These are phyloP conservation scores for Dalechampia spathulata DNA, from an alignment of 441 rosid species.

Conservation along the genomic window DNA sequence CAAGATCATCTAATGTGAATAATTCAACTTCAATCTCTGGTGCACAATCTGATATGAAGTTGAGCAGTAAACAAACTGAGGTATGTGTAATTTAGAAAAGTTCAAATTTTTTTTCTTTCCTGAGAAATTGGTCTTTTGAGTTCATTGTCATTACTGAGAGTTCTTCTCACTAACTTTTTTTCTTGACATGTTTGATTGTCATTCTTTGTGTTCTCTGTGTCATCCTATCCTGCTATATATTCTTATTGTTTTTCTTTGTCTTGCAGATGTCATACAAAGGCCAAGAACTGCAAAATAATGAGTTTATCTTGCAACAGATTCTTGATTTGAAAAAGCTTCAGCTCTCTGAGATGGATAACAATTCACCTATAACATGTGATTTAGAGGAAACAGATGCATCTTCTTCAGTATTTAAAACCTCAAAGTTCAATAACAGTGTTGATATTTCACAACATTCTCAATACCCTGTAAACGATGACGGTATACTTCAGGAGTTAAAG, in stretches of 20 bases:
- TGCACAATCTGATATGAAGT: constrained; percentile 24
- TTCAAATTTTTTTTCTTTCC: constrained; percentile 4
- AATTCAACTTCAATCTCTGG: constrained; percentile 19
- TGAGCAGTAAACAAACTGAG: constrained; percentile 28
- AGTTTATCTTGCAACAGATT: constrained; percentile 62
- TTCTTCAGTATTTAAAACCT: constrained; percentile 14
- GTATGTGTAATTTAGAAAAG: constrained; percentile 18
- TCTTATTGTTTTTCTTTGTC: constrained; percentile 11
- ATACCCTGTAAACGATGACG: constrained; percentile 21
- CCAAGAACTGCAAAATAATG: constrained; percentile 32
- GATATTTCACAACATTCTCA: constrained; percentile 23
- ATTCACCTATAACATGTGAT: constrained; percentile 14
- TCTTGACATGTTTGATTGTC: too few relatives aligned
- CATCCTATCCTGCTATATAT: too few relatives aligned
- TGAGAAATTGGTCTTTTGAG: not conserved
- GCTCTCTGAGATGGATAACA: constrained; percentile 30
- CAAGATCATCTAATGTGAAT: constrained; percentile 19
- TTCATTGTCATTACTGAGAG: not conserved
- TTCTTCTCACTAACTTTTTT: not conserved
- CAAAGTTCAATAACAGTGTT: constrained; percentile 18
- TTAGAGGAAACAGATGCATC: constrained; percentile 24
- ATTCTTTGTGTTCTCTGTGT: too few relatives aligned
- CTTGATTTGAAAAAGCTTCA: constrained; percentile 58
- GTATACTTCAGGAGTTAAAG: constrained; percentile 29
- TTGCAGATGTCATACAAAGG: constrained; percentile 27